These are phyloP conservation scores for Alnus rubra DNA, from an alignment of 306 rosid genomes.

Conservation along the genomic window DNA sequence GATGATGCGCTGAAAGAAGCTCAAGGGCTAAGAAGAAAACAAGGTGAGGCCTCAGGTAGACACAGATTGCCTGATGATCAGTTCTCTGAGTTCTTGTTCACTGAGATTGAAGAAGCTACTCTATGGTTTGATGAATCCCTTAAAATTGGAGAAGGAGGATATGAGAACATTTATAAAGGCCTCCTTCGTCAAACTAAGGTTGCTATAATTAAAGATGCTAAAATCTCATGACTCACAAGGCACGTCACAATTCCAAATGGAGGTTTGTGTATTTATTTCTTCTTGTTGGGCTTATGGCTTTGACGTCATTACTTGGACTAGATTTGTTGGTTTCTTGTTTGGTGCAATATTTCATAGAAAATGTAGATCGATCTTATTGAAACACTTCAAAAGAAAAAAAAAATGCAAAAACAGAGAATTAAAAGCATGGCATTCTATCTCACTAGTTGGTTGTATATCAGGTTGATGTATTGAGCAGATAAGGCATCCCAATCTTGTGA, in stretches of 20 bases:
- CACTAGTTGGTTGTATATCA: conserved; percentile 12
- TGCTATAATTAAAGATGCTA: not conserved
- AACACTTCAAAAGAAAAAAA: not conserved
- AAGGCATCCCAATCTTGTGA: conserved; percentile 54
- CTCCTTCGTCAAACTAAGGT: conserved; percentile 25
- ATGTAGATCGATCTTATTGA: no score
- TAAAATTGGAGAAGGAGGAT: conserved; percentile 64
- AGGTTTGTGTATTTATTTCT: not conserved
- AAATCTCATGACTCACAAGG: not conserved
- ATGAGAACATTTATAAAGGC: conserved; percentile 50
- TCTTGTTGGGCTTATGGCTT: not conserved
- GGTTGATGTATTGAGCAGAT: conserved; percentile 52
- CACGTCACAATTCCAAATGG: not conserved
- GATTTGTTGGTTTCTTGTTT: no score
- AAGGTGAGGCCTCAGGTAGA: not conserved
- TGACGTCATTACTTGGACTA: not conserved
- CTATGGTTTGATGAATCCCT: conserved; percentile 34
- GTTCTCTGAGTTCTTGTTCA: conserved; percentile 43
- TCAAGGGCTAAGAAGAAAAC: not conserved
- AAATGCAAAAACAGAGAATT: not conserved
- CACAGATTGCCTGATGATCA: conserved; percentile 9
- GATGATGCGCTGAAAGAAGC: not conserved
- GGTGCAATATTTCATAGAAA: no score
- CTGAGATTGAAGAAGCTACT: conserved; percentile 54
- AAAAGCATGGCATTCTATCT: conserved; percentile 5